Evolutionary conservation across 1,284 basidiomycete genomes (phyloP), one percentile per base, ranked within the genome.

Genomic region (Boletus semigastroideus): DNA sequence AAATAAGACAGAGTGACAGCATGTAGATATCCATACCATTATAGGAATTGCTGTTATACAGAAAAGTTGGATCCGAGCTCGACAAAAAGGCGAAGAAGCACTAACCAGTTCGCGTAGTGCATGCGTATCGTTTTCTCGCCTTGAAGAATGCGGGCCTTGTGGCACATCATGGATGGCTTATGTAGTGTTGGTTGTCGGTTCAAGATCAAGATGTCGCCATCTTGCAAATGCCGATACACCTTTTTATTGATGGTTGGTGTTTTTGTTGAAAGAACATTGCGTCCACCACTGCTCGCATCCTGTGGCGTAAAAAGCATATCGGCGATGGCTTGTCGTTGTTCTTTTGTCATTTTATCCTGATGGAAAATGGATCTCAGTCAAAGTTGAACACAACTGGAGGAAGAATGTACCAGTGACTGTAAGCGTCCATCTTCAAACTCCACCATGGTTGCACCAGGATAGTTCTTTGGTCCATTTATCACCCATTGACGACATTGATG

Each of bases 81-180:
- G n/a, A 7, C 36, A 8, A 27, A 41, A 36, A 33, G 33, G 22
- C 48, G 41, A 46, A 42, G 28, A 20, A 53, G 11, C 10, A 73
- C 85, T 57, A 52, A 92, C 91, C 97, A 99, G 68, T 99, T 99
- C 44, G 97, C 97, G 68, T 99, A 99, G 77, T 99, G 97, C 96
- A 99, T 98, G 30, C 97, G 86, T 70, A 99, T 99, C 1, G 97
- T 99, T 78, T 98, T 98, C 74, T 99, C 97, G 43, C 96, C 97
- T 55, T 87, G 83, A 56, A 99, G 73, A 16, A 99, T 91, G 57
- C 89, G 87, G 22, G 96, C 97, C 61, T 86, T 90, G 73, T 99
- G 97, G 11, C 89, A 91, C 97, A 99, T 99, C 96, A 99, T 99
- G 78, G 91, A 94, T n/a, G 97, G 96, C 71, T 99, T 99, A 73